Percentiles rank a stretch among this genome's conserved stretches.
These are phyloP conservation scores for Scutellaria galericulata DNA, from an alignment of 257 asterid species.

Conservation along the genomic window DNA sequence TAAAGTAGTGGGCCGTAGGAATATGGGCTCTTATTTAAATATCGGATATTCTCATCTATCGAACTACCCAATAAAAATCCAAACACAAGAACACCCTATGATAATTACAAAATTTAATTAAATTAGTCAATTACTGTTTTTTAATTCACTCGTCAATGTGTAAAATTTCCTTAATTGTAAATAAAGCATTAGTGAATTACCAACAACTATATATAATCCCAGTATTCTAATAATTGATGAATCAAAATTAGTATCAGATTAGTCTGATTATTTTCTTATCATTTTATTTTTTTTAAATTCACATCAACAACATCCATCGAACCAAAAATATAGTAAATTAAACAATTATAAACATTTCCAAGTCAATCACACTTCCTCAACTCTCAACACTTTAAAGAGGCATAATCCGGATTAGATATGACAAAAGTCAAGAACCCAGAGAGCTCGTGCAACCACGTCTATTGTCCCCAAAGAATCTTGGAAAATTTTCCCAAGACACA, in stretches of 20 bases:
- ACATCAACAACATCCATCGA: slow-evolving; percentile 26
- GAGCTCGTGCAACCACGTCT: slow-evolving; percentile 75
- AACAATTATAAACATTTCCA: neutral
- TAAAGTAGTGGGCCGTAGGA: too few species aligned
- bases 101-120: too few species aligned
- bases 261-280: neutral
- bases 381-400: neutral
- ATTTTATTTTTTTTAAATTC: neutral
- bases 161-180: too few species aligned
- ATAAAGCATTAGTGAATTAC: neutral
- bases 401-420: neutral
- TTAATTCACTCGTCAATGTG: too few species aligned
- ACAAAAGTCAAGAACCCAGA: slow-evolving; percentile 37
- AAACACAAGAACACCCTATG: too few species aligned
- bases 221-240: neutral
- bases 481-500: slow-evolving; percentile 38
- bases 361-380: slow-evolving; percentile 2
- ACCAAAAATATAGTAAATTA: slow-evolving; percentile 1
- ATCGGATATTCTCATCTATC: too few species aligned
- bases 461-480: slow-evolving; percentile 29
- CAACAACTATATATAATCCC: neutral
- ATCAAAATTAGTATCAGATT: neutral
- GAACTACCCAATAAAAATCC: too few species aligned
- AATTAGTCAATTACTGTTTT: too few species aligned
- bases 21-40: too few species aligned